A percentile compares a stretch with the other conserved stretches of the same genome.
These are phyloP conservation scores for Nicotiana undulata DNA, from an alignment of 257 asterid genomes.

Conservation along the genomic window DNA sequence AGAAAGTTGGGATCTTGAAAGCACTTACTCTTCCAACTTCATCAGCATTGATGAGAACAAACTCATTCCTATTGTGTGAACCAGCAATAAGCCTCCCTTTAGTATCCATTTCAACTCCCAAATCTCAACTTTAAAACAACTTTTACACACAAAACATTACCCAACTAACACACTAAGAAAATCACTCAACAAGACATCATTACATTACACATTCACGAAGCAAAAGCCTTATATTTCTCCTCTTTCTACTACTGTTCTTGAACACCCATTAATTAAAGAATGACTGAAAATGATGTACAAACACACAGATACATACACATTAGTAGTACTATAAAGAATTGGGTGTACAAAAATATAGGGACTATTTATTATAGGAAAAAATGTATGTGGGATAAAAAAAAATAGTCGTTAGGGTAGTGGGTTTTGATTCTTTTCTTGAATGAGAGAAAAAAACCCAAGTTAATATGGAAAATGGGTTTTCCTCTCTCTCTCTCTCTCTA, in stretches of 20 bases:
- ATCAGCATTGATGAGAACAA: slow-evolving; percentile 95
- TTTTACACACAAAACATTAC: not conserved
- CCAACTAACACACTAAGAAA: not conserved
- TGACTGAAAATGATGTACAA: slow-evolving; percentile 45
- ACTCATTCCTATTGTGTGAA: slow-evolving; percentile 94
- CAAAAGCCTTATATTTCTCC: not conserved
- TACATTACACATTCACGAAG: not conserved
- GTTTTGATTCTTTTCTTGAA: slow-evolving; percentile 49
- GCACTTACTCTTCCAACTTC: slow-evolving; percentile 85
- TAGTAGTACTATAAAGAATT: not conserved
- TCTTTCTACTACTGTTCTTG: slow-evolving; percentile 6
- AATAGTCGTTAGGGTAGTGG: not conserved
- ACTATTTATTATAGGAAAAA: not conserved
- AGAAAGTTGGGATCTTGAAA: slow-evolving; percentile 7
- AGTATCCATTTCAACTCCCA: slow-evolving; percentile 55
- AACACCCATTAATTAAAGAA: slow-evolving; percentile 28
- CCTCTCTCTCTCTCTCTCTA: slow-evolving; percentile 11
- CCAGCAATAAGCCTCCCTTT: slow-evolving; percentile 97
- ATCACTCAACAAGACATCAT: slow-evolving; percentile 15
- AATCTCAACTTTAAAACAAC: slow-evolving; percentile 3
- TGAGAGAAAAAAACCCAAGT: slow-evolving; percentile 34
- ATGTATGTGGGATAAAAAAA: not conserved
- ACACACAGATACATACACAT: slow-evolving; percentile 17
- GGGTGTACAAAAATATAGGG: not conserved
- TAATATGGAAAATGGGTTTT: slow-evolving; percentile 24